Conservation (phyloP, 345 rosid genomes). For the Salix purpurea region DNA sequence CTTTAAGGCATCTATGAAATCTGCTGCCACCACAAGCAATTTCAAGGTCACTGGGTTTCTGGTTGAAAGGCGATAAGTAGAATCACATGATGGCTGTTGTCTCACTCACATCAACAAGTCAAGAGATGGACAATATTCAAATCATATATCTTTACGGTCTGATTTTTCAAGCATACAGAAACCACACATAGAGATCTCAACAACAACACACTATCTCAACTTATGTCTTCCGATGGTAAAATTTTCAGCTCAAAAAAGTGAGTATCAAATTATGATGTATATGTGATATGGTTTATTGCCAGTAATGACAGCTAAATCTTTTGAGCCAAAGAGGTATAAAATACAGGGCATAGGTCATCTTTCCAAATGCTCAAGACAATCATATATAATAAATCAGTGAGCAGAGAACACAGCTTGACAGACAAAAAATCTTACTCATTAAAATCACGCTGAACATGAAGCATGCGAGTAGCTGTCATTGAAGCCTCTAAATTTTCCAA, state of each 20-base stretch:
- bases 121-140: not conserved
- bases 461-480: conserved; percentile 29
- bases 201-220: not conserved
- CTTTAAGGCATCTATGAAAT: not conserved
- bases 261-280: not conserved
- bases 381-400: not conserved
- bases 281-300: not conserved
- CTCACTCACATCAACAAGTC: not conserved
- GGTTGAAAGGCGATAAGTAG: not conserved
- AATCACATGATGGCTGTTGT: not conserved
- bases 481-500: conserved; percentile 72
- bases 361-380: not conserved
- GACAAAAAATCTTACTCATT: conserved; percentile 59
- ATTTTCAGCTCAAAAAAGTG: not conserved
- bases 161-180: not conserved
- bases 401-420: not conserved
- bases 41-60: not conserved
- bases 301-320: not conserved
- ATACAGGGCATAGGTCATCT: not conserved
- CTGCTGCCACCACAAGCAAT: not conserved
- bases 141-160: not conserved
- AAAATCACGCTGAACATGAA: conserved; percentile 73
- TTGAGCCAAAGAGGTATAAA: not conserved
- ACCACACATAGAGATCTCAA: not conserved
- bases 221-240: not conserved